phyloP scores from a whole-genome alignment of 345 rosid genomes.

The Kandelia obovata region DNA sequence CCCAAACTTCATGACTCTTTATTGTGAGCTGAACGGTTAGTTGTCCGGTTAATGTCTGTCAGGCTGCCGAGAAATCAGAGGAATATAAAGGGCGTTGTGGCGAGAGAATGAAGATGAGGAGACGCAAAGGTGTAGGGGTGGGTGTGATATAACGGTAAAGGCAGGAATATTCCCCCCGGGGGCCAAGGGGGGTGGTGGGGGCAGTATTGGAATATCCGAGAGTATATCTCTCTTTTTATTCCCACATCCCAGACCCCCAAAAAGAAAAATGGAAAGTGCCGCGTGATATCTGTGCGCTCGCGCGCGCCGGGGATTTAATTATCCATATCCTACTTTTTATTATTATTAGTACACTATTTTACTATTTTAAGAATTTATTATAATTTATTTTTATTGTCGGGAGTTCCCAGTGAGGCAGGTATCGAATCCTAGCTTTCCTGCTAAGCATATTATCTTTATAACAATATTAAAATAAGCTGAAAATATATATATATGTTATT shows the following conservation, averaged over 20 bases:
- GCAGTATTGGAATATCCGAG: slow-evolving; percentile 49
- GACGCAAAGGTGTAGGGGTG: background rate
- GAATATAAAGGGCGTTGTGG: background rate
- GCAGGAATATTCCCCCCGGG: slow-evolving; percentile 54
- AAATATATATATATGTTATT: background rate
- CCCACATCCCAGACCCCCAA: background rate
- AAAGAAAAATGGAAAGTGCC: too few relatives aligned
- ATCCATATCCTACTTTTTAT: too few relatives aligned
- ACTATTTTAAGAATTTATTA: too few relatives aligned
- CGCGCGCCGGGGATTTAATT: too few relatives aligned
- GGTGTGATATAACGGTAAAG: slow-evolving; percentile 29
- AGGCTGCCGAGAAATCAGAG: slow-evolving; percentile 12
- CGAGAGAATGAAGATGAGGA: background rate
- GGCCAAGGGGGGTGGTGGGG: slow-evolving; percentile 10
- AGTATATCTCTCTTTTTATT: slow-evolving; percentile 49
- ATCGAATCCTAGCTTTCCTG: too few relatives aligned
- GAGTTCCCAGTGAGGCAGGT: too few relatives aligned
- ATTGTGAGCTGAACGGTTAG: too few relatives aligned
- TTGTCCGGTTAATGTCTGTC: background rate
- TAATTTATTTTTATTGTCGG: too few relatives aligned
- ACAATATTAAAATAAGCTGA: background rate
- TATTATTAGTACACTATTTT: too few relatives aligned
- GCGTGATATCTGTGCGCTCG: too few relatives aligned
- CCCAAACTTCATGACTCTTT: slow-evolving; percentile 66
- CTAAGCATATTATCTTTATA: too few relatives aligned